Evolutionary conservation across 1,284 basidiomycete genomes (phyloP), one percentile per base, ranked within the genome.

Genomic region (Taiwanofungus camphoratus): DNA sequence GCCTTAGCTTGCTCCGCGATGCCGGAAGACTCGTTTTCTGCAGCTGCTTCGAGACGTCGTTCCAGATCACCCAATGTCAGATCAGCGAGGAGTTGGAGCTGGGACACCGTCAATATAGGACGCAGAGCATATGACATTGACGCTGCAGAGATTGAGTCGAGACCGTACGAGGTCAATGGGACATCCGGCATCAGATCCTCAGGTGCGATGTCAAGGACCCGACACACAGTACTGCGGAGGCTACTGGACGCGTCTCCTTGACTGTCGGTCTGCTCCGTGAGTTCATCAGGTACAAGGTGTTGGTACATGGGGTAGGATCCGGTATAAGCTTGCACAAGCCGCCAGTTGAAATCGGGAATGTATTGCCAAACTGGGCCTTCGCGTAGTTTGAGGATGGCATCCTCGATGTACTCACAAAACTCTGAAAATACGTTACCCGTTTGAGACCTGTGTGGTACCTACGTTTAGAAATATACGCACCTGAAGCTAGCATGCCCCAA

Each of bases 61-160:
- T 51, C 39, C 4, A 57, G 42, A 26, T 53, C 44, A 12, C 36
- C 40, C 13, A 52, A 45, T 4, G 53, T 59, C 38, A 65, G 41
- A 38, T 65, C 62, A 2, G 59, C 65, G 2, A 70, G 53, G 1
- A 70, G 56, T 44, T 69, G 66, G 11, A 69, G 54, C 38, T 69
- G 66, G 0, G 65, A 59, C 18, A 69, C 52, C 18, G 54, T 38
- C 2, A 67, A 38, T 9, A 59, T 46, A 0, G 60, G 52, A 4
- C 60, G 58, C 20, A 70, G 55, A 2, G 55, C 55, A 35, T 58
- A 56, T 5, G 66, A 63, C 11, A 69, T 52, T 9, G 61, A 55
- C 2, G 61, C 61, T 2, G 69, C 68, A 3, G 62, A 58, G 1
- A 70, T 55, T 1, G 69, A 71, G 46, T 71, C 69, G 12, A 70